Evolutionary conservation across 768 basidiomycete species (phyloP).

Genomic region (Amylocystis lapponica): DNA sequence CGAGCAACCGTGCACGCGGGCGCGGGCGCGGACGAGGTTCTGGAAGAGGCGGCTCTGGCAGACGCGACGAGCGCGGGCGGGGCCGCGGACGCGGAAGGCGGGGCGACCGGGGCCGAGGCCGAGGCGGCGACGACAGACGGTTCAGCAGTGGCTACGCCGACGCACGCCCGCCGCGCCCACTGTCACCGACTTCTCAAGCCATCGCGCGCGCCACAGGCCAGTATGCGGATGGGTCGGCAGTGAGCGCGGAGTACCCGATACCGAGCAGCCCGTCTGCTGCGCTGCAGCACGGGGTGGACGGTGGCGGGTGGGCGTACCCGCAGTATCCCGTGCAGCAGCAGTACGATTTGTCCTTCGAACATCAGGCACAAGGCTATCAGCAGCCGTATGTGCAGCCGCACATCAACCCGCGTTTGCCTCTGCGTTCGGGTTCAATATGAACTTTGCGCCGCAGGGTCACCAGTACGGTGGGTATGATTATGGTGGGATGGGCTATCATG

Average conservation of each 20-base stretch:
- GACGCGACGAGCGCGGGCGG: conserved; percentile 25
- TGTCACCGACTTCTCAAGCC: conserved; percentile 42
- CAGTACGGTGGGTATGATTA: conserved; percentile 8
- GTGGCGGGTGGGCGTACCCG: conserved; percentile 13
- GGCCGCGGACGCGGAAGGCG: conserved; percentile 28
- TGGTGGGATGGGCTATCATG: conserved; percentile 6
- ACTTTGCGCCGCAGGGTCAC: conserved; percentile 22
- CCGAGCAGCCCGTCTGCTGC: neutral
- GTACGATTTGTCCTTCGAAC: neutral
- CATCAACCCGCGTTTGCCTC: conserved; percentile 80
- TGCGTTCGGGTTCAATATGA: conserved; percentile 53
- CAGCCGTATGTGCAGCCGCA: conserved; percentile 61
- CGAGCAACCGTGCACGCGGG: conserved; percentile 9
- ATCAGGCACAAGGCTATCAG: conserved; percentile 15
- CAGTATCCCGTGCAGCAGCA: conserved; percentile 13
- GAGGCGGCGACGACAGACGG: conserved; percentile 23
- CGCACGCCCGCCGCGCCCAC: conserved; percentile 22
- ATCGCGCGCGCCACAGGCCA: conserved; percentile 44
- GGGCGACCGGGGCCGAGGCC: conserved; percentile 26
- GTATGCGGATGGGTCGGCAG: conserved; percentile 20
- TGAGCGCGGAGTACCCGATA: conserved; percentile 11
- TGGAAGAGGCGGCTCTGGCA: conserved; percentile 4
- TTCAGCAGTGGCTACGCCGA: conserved; percentile 26
- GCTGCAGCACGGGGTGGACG: neutral
- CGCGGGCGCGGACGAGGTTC: conserved; percentile 10